Conservation (phyloP, 164 flowering plant species). For the Houttuynia cordata region DNA sequence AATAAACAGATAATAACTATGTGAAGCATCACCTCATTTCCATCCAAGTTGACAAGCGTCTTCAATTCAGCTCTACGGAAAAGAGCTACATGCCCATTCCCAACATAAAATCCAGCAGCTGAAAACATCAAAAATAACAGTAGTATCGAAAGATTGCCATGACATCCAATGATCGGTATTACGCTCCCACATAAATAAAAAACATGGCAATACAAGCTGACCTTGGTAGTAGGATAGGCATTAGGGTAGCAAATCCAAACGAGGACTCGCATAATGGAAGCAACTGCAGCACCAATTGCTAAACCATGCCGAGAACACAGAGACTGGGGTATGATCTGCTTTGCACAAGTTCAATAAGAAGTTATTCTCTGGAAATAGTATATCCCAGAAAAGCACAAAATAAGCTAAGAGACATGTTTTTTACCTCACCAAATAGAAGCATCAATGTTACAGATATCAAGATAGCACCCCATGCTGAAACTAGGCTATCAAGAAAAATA, state of each 20-base stretch:
- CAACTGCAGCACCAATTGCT: slow-evolving; percentile 81
- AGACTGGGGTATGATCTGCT: slow-evolving; percentile 93
- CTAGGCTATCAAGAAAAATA: slow-evolving; percentile 68
- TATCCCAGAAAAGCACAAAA: not conserved
- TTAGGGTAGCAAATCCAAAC: slow-evolving; percentile 95
- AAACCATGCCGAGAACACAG: slow-evolving; percentile 93
- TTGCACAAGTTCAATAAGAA: not conserved
- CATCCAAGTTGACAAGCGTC: slow-evolving; percentile 87
- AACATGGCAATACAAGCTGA: slow-evolving; percentile 11
- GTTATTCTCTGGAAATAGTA: not conserved
- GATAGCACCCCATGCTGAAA: slow-evolving; percentile 84
- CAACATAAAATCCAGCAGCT: slow-evolving; percentile 72
- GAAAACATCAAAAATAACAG: slow-evolving; percentile 5
- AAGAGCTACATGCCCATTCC: slow-evolving; percentile 68
- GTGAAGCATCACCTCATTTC: slow-evolving; percentile 64
- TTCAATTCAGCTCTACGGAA: slow-evolving; percentile 98
- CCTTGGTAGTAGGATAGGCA: slow-evolving; percentile 99
- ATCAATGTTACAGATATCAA: slow-evolving; percentile 91
- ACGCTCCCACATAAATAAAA: too few species aligned
- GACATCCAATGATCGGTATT: too few species aligned
- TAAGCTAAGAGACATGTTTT: slow-evolving; percentile 5
- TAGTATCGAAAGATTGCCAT: not conserved
- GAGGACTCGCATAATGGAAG: slow-evolving; percentile 87
- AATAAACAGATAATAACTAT: too few species aligned
- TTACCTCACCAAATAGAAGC: slow-evolving; percentile 96